Base-by-base conservation (phyloP, 371 early-diverging fungal genomes). In the Saksenaea vasiformis region DNA sequence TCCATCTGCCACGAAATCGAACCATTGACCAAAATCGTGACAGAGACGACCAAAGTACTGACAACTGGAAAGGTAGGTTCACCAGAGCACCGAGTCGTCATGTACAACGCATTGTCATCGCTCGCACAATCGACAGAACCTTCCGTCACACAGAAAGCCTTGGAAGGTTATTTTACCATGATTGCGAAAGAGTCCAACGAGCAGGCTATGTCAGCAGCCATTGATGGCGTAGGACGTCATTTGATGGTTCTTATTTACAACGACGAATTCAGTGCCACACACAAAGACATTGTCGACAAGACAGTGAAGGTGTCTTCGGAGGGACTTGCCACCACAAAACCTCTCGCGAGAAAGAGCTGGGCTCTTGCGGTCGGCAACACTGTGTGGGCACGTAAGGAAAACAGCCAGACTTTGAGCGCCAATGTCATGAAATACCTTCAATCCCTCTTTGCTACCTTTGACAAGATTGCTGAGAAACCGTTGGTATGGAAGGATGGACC, bases 181-280 rank as follows among this genome's bases (percentile, higher is more conserved):
- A 66, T 85, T 7, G 74, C 76, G 53, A 95, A 94, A 73, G 96
- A 96, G 68, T 79, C 90, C 27, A 87, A 90, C 44, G 96, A 95
- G 58, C 74, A 81, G 34, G 88, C 88, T 11, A 83, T 90, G 51
- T 62, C 77, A 1, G 76, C 87, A 60, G 85, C 88, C 39, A 83
- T 94, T 11, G 73, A 83, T 35, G 87, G 91, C 22, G 72, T 87
- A 8, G 85, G 87, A 10, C 58, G 71, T 54, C 95, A 94, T 53
- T 61, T 89, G 19, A 62, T 72, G 2, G 80, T 83, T 0, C 67
- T 90, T 22, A 68, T 93, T 19, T 74, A 81, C 36, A 65, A 76
- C 13, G 82, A 77, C 47, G 80, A 77, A 53, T 86, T 82, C 15
- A 65, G 82, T 24, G 67, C 75, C 1, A 69, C 60, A 1, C 61